These are phyloP conservation scores for Trichoderma lentiforme DNA, from an alignment of 2,329 filamentous ascomycete genomes.

Conservation along the genomic window DNA sequence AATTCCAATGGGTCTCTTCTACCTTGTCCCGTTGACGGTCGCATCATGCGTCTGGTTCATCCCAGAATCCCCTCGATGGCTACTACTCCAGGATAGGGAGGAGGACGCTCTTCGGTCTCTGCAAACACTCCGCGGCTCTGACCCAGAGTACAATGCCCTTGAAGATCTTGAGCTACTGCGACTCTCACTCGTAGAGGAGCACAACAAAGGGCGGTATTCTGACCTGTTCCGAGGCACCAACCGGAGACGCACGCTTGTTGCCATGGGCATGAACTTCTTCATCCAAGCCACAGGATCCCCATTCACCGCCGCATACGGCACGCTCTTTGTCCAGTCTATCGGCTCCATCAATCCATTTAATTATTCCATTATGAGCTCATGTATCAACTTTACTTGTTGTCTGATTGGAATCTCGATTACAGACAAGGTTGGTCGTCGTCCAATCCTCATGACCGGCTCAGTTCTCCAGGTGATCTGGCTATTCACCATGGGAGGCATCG, in stretches of 20 bases:
- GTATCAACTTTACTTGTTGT: constrained; percentile 7
- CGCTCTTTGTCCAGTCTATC: constrained; percentile 5
- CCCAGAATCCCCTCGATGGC: neutral
- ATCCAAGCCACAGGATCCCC: constrained; percentile 8
- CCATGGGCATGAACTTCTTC: constrained; percentile 11
- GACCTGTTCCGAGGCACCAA: neutral
- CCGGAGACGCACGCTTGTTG: constrained; percentile 5
- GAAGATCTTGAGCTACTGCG: neutral
- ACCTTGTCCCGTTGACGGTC: neutral
- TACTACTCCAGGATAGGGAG: constrained; percentile 2
- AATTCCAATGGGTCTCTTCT: constrained; percentile 8
- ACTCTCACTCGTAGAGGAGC: neutral
- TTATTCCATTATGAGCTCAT: constrained; percentile 9
- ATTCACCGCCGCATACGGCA: constrained; percentile 7
- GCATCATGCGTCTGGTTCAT: constrained; percentile 13
- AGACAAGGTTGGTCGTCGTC: constrained; percentile 3
- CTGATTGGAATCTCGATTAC: constrained; percentile 4
- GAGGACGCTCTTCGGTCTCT: neutral
- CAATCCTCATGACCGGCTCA: constrained; percentile 4
- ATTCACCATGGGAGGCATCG: constrained; percentile 12
- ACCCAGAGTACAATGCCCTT: neutral
- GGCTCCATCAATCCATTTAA: constrained; percentile 1
- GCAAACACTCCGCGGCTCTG: constrained; percentile 10
- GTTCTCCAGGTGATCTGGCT: neutral
- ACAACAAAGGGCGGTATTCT: neutral